Base-by-base conservation (phyloP, 306 rosid species). In the Cotoneaster glaucophyllus region DNA sequence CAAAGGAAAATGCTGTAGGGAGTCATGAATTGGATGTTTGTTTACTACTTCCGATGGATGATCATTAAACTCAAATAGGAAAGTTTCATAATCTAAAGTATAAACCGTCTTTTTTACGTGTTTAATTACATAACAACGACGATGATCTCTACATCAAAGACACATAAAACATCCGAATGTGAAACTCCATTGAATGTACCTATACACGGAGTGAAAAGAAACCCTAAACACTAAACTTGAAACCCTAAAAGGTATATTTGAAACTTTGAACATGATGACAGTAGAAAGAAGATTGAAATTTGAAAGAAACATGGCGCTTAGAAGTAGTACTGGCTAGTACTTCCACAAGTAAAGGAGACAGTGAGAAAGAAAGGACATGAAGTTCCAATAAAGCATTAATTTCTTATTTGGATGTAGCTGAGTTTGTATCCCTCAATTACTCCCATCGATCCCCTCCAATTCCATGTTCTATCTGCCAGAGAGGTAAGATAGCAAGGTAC, bases 401-500 rank as follows among this genome's bases (percentile, higher is more conserved):
- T 50, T 50, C 17, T 17, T 18, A 17, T 50, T 15, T 4, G 54
- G 54, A 50, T 15, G 54, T 50, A 50, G 21, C 54, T 15, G 54
- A 50, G 8, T 48, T 44, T 32, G 11, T 10, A 50, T 58, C 29
- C 8, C 18, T 26, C 21, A 2, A 26, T 21, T 26, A 26, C 65
- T 25, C 10, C 21, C 34, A 57, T 34, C 9, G 39, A 34, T 39
- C 25, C 67, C 67, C 39, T 57, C 10, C 25, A 24, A 29, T 64
- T 63, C 9, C 39, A 34, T 31, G 5, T 13, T 17, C 24, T 3
- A 21, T 21, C 24, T 65, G 48, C 24, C 26, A 19, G 69, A 21
- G 57, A 41, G 68, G 68, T 56, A 26, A 39, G 77, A 67, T 73
- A 73, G 68, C 25, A 26, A 41, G 77, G 77, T 73, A 59, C 77